These are phyloP conservation scores for Coemansia guatemalensis DNA, from an alignment of 192 early-diverging fungal species.

Conservation along the genomic window DNA sequence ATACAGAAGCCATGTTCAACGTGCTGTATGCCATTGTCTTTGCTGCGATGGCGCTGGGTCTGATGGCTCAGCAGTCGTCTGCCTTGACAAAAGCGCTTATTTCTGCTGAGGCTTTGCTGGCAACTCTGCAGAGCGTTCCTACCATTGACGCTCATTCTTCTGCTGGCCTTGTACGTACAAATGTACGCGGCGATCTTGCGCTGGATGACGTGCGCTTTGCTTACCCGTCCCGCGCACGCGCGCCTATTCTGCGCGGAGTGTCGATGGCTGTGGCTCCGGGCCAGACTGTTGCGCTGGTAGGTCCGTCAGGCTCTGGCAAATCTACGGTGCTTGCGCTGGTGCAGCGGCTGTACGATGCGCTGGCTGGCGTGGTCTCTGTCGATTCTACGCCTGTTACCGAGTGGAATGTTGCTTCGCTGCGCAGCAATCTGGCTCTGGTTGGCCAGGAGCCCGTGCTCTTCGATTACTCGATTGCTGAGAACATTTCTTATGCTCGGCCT, in stretches of 20 bases:
- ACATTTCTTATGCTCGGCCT: constrained; percentile 76
- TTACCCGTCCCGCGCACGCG: constrained; percentile 67
- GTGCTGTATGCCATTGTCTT: constrained; percentile 81
- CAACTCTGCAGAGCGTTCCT: constrained; percentile 68
- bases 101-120: constrained; percentile 71
- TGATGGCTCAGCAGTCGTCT: constrained; percentile 69
- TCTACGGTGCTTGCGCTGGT: constrained; percentile 63
- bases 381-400: constrained; percentile 61
- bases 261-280: constrained; percentile 56
- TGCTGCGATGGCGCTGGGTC: constrained; percentile 62
- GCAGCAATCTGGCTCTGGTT: constrained; percentile 80
- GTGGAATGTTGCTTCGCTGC: constrained; percentile 68
- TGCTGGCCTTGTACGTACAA: constrained; percentile 36
- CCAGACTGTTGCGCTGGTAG: constrained; percentile 82
- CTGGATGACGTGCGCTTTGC: constrained; percentile 51
- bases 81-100: constrained; percentile 77
- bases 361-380: constrained; percentile 59
- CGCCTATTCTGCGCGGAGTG: constrained; percentile 63
- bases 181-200: constrained; percentile 23
- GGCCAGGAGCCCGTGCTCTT: constrained; percentile 92
- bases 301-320: constrained; percentile 86
- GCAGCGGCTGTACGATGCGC: constrained; percentile 80
- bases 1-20: constrained; percentile 58
- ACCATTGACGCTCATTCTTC: constrained; percentile 57
- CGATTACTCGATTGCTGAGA: constrained; percentile 83